Conservation (phyloP, 352 stramenopile genomes). For the Phytophthora citrophthora region DNA sequence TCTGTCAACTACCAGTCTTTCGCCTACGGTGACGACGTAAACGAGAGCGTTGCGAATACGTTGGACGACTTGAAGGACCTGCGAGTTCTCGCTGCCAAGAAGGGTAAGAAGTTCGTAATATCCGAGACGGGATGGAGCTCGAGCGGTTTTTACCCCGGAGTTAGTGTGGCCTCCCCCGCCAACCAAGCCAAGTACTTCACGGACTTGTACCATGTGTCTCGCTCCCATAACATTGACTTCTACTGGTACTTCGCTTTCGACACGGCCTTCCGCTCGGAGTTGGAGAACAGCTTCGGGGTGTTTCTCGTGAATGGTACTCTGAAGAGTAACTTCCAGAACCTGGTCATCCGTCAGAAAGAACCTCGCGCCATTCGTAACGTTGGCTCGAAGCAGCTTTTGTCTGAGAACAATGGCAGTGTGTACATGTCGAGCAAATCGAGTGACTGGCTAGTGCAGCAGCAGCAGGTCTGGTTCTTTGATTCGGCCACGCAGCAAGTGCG, state of each 20-base stretch:
- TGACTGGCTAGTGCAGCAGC: slow-evolving; percentile 57
- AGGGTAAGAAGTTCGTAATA: slow-evolving; percentile 69
- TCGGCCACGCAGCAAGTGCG: slow-evolving; percentile 50
- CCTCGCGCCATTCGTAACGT: slow-evolving; percentile 39
- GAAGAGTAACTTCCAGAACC: slow-evolving; percentile 63
- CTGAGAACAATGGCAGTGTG: slow-evolving; percentile 43
- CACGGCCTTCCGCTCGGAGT: slow-evolving; percentile 46
- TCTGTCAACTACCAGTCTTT: slow-evolving; percentile 84
- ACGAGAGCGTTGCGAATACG: slow-evolving; percentile 47
- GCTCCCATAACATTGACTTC: slow-evolving; percentile 57
- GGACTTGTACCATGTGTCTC: slow-evolving; percentile 69
- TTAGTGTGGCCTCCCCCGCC: slow-evolving; percentile 45
- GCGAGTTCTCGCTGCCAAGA: slow-evolving; percentile 44
- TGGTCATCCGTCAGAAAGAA: slow-evolving; percentile 45
- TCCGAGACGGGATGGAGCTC: slow-evolving; percentile 76
- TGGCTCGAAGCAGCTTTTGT: slow-evolving; percentile 37
- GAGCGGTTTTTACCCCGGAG: slow-evolving; percentile 30
- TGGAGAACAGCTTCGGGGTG: slow-evolving; percentile 78
- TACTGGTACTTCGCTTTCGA: slow-evolving; percentile 84
- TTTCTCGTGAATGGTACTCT: slow-evolving; percentile 53
- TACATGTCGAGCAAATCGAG: slow-evolving; percentile 48
- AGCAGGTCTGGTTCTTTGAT: slow-evolving; percentile 78
- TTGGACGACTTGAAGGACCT: slow-evolving; percentile 64
- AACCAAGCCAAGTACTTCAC: slow-evolving; percentile 74
- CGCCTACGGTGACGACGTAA: slow-evolving; percentile 59